Evolutionary conservation across 192 early-diverging fungal species (phyloP), one percentile per base, ranked within the genome.

Genomic region (Mycoemilia scoparia): DNA sequence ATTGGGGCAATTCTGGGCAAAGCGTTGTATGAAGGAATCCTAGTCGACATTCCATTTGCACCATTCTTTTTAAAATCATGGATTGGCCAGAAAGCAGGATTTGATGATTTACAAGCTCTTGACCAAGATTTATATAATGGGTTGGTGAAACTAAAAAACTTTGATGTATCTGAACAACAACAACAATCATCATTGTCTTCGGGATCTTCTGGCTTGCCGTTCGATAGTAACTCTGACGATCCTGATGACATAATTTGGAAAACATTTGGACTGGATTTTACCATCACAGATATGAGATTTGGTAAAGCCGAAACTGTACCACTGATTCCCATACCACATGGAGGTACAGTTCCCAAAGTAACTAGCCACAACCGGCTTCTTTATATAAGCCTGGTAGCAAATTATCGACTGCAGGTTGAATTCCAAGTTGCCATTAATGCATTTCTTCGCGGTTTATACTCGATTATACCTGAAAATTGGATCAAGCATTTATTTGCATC

Each of bases 401-500:
- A 89, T 54, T 88, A 80, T 54, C 74, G 79, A 43, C 68, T 97
- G 14, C 88, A 89, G 49, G 53, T 62, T 23, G 73, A 83, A 55
- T 83, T 92, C 33, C 60, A 70, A 4, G 46, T 46, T 6, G 87
- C 84, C 23, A 79, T 76, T 33, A 63, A 55, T 11, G 87, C 85
- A 8, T 97, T 97, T 36, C 78, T 92, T 36, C 33, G 45, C 0
- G 93, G 93, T 0, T 45, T 97, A n/a, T 66, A 67, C 5, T 66
- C 79, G n/a, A 56, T 97, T 28, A 73, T 97, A 19, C 70, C 81
- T n/a, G 68, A 75, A 2, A 64, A 69, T 40, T 95, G 88, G 90
- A 46, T 97, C 21, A 61, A 67, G 23, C 45, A 56, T 21, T 79
- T 97, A 71, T 97, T 97, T 60, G 90, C 87, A 36, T 50, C 54